These are phyloP conservation scores for Yamadazyma kitorensis DNA, from an alignment of 805 yeast species.

Conservation along the genomic window DNA sequence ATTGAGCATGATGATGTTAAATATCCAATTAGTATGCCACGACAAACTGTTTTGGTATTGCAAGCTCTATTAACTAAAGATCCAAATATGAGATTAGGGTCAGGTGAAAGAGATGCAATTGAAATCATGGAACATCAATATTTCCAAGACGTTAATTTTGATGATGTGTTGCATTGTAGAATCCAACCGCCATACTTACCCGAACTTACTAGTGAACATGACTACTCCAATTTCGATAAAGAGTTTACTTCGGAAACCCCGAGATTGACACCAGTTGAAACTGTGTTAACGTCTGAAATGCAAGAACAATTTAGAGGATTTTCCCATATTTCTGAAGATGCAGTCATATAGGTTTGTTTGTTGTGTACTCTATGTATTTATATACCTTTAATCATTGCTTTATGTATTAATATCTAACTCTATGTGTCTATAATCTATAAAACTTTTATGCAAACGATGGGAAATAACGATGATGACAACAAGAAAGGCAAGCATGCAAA, in stretches of 20 bases:
- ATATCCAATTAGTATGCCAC: slow-evolving; percentile 96
- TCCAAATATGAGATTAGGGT: slow-evolving; percentile 79
- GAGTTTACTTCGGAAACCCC: slow-evolving; percentile 95
- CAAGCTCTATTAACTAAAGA: slow-evolving; percentile 90
- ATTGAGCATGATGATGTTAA: slow-evolving; percentile 94
- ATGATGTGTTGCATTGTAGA: slow-evolving; percentile 68
- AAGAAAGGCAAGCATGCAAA: too few species aligned
- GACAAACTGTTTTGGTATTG: slow-evolving; percentile 90
- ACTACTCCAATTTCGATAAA: slow-evolving; percentile 88
- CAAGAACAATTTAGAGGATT: slow-evolving; percentile 98
- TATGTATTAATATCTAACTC: too few species aligned
- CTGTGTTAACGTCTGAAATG: slow-evolving; percentile 77
- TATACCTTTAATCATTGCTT: too few species aligned
- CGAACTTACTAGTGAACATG: slow-evolving; percentile 81
- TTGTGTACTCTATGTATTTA: too few species aligned
- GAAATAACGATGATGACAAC: too few species aligned
- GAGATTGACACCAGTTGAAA: slow-evolving; percentile 89
- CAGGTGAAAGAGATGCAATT: slow-evolving; percentile 82
- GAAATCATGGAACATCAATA: slow-evolving; percentile 97
- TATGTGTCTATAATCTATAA: too few species aligned
- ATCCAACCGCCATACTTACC: slow-evolving; percentile 91
- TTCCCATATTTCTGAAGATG: slow-evolving; percentile 75
- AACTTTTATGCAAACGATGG: too few species aligned
- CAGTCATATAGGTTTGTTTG: slow-evolving; percentile 23
- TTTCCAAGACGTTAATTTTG: slow-evolving; percentile 86